phyloP scores from a whole-genome alignment of 2,329 filamentous ascomycete species.

The Phyllosticta citrichinensis region DNA sequence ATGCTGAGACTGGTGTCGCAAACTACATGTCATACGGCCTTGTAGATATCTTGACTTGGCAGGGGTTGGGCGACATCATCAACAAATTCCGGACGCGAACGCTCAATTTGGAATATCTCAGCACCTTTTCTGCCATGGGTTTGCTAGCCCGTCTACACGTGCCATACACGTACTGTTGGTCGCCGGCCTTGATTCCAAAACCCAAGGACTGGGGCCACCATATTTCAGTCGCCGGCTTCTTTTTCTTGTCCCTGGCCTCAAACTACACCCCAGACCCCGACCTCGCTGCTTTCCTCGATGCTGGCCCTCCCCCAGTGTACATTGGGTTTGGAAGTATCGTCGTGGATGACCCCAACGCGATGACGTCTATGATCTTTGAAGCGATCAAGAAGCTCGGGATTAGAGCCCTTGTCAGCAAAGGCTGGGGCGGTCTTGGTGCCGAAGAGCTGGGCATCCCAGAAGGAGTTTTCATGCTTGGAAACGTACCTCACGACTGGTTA shows the following conservation, averaged over 20 bases:
- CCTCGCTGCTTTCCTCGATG: slow-evolving; percentile 28
- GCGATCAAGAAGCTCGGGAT: slow-evolving; percentile 48
- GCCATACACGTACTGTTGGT: slow-evolving; percentile 65
- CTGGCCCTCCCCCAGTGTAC: slow-evolving; percentile 31
- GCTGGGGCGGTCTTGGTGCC: slow-evolving; percentile 76
- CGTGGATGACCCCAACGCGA: slow-evolving; percentile 32
- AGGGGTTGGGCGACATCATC: slow-evolving; percentile 82
- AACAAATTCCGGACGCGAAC: slow-evolving; percentile 72
- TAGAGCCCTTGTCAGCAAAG: slow-evolving; percentile 75
- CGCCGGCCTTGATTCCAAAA: slow-evolving; percentile 35
- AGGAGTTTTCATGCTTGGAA: slow-evolving; percentile 72
- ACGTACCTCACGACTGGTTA: slow-evolving; percentile 81
- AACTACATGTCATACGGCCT: slow-evolving; percentile 78
- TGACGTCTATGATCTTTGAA: slow-evolving; percentile 32
- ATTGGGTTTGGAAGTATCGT: slow-evolving; percentile 35
- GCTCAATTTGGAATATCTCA: slow-evolving; percentile 67
- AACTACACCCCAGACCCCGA: slow-evolving; percentile 31
- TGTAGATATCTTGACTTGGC: slow-evolving; percentile 89
- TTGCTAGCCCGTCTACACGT: slow-evolving; percentile 50
- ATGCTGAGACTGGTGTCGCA: slow-evolving; percentile 64
- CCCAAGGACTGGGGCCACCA: slow-evolving; percentile 36
- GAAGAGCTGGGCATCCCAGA: slow-evolving; percentile 56
- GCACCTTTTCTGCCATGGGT: slow-evolving; percentile 72
- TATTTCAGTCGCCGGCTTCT: slow-evolving; percentile 32
- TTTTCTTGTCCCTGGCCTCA: slow-evolving; percentile 29